A percentile compares a stretch with the other conserved stretches of the same genome.
phyloP scores from a whole-genome alignment of 2,329 filamentous ascomycete genomes.

The Bipolaris victoriae region DNA sequence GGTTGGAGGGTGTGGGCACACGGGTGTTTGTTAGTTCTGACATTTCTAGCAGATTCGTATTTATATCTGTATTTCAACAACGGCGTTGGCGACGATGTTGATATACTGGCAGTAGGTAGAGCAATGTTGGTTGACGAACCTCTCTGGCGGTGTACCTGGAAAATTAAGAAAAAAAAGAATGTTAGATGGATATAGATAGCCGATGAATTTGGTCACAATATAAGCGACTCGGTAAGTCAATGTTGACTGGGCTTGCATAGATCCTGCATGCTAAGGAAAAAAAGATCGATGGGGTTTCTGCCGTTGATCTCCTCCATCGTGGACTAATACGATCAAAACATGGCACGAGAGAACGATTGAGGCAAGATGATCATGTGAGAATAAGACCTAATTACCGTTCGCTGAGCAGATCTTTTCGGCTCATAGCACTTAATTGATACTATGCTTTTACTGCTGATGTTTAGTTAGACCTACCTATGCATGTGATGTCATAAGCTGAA shows the following conservation, averaged over 20 bases:
- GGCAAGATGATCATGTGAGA: neutral
- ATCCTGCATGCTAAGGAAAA: neutral
- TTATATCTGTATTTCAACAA: neutral
- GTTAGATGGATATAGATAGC: neutral
- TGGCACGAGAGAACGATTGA: too few species aligned
- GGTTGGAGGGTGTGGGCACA: slow-evolving; percentile 27
- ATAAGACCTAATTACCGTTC: too few species aligned
- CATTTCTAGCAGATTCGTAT: neutral
- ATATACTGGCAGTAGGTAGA: neutral
- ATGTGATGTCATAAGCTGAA: neutral
- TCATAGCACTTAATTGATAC: neutral
- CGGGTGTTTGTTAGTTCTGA: neutral
- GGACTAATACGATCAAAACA: neutral
- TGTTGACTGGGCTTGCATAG: neutral
- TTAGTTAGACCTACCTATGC: neutral
- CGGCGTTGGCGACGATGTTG: neutral
- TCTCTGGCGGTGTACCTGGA: neutral
- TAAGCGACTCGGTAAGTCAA: neutral
- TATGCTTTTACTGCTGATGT: neutral
- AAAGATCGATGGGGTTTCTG: neutral
- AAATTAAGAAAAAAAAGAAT: neutral
- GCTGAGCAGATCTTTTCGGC: too few species aligned
- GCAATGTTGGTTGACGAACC: too few species aligned
- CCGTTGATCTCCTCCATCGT: neutral
- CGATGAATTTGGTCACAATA: neutral